Evolutionary conservation across 1,284 basidiomycete genomes (phyloP), one percentile per base, ranked within the genome.

Genomic region (Rhodotorula sp.): DNA sequence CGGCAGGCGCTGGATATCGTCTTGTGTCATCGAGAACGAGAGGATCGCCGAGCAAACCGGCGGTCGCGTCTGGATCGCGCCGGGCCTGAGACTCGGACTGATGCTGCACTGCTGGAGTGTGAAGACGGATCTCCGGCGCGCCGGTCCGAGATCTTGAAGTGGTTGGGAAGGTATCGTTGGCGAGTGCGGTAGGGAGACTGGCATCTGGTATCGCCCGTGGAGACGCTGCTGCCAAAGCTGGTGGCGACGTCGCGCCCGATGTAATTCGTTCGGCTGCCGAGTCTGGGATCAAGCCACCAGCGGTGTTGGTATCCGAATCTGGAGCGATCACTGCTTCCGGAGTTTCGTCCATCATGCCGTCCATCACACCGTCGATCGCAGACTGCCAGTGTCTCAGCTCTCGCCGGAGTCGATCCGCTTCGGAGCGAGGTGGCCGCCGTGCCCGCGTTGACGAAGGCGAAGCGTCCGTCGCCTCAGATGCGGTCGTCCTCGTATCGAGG

Each of bases 381-480:
- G 69, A 57, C n/a, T 70, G 56, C 75, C 75, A 76, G 44, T 45
- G n/a, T 18, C 58, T 49, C 30, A 76, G 44, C 56, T 74, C 75
- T 18, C 33, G 48, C n/a, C 57, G 37, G 6, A 76, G 60, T 20
- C 48, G 62, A 46, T 75, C 76, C 7, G 69, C 73, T 46, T 76
- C 73, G 6, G 59, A 45, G 18, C 60, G 59, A 29, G 26, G 17
- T 49, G n/a, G 29, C 18, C 14, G 62, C 29, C 22, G 30, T 10
- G 17, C 48, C 37, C 33, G 51, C 51, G 42, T 37, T 33, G 46
- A n/a, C 17, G 33, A 33, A 29, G 37, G n/a, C n/a, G 62, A 59
- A 45, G 24, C 33, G 8, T 26, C 37, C 24, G 15, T 24, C 61
- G 22, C 15, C 53, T 26, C 15, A 24, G n/a, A 20, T 22, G 37